Base-by-base conservation (phyloP, 208 protist species). In the Zelonia costaricensis region DNA sequence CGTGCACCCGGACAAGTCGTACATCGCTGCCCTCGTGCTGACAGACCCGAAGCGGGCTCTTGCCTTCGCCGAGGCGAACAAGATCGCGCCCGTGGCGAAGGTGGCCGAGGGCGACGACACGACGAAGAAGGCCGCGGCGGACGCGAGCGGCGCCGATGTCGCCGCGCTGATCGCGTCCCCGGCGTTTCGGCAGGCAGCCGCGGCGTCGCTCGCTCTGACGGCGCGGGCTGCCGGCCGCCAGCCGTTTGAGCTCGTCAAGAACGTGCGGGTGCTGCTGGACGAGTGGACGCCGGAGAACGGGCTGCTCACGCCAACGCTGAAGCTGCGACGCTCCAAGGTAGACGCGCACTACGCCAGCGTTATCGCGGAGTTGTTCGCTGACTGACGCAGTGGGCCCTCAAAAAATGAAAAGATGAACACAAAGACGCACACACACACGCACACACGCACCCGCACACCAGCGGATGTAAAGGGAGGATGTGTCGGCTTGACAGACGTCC, bases 281-380 rank as follows among this genome's bases (percentile, higher is more conserved):
- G 80, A 91, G 69, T 95, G 86, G 84, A 91, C 86, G 7, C 67
- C 82, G 0, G 84, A 90, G 61, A 95, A 93, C 67, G 84, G 78
- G 1, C 22, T 91, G 10, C 35, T 93, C 36, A 93, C 89, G 13
- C 76, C 86, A 0, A 77, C 86, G 38, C 68, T 73, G 45, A 95
- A 95, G 70, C 61, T 95, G 18, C 74, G 78, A 16, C 80, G 86
- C 31, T 15, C 49, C 28, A 63, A 53, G n/a, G 62, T 92, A 15
- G 77, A 83, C 12, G 62, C 48, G 39, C 40, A 74, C 12, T 92
- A 93, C 68, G 69, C 59, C 20, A 46, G 82, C 22, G 28, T 84
- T 13, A 92, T 92, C 44, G 60, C 74, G 31, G 55, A 82, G 22
- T 52, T 92, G 18, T 93, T 93, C 57, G 48, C 58, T 31, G 57